Base-by-base conservation (phyloP, 23 red algal species). In the Gracilaria caudata region DNA sequence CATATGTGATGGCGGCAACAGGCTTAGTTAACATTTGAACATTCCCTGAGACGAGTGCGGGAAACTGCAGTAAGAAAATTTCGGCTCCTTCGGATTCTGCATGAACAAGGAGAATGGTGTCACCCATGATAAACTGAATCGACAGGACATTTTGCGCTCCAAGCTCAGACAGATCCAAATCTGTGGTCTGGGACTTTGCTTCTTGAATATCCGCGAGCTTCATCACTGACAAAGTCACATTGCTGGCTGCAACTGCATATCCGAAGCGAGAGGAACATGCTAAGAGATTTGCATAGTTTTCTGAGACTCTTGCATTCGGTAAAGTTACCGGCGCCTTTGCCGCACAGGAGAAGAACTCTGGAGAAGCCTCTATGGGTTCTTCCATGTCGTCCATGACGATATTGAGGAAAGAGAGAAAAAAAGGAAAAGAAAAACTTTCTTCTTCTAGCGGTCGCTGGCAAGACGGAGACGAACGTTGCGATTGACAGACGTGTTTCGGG, bases 241-340 rank as follows among this genome's bases (percentile, higher is more conserved):
- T 30, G 20, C n/a, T 37, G 5, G 82, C 61, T 8, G 34, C 26
- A 10, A 86, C 60, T 34, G 66, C 60, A 73, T 86, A 86, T 5
- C 82, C 82, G 24, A 73, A 73, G 26, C 82, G 82, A 16, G 82
- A 86, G 43, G 82, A 73, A 68, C 47, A 36, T 17, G 82, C 82
- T 7, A 86, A 63, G 23, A 86, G 82, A 45, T 46, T 68, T 19
- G 36, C 66, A 66, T 3, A 73, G 21, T 68, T 55, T 23, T 64
- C 61, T 33, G 63, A 68, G 33, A 75, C 70, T 3, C 49, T n/a
- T 0, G 70, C 21, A 49, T 47, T 75, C 6, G 70, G 34, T 8
- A 75, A 40, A 75, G 70, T 46, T 46, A 36, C 8, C 3, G 70
- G 38, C 4, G 38, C 70, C 26, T 49, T 45, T 49, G 39, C 70